A percentile compares a stretch with the other conserved stretches of the same genome.
Evolutionary conservation across 306 rosid genomes (phyloP).

Genomic region (Pyrus bretschneideri): DNA sequence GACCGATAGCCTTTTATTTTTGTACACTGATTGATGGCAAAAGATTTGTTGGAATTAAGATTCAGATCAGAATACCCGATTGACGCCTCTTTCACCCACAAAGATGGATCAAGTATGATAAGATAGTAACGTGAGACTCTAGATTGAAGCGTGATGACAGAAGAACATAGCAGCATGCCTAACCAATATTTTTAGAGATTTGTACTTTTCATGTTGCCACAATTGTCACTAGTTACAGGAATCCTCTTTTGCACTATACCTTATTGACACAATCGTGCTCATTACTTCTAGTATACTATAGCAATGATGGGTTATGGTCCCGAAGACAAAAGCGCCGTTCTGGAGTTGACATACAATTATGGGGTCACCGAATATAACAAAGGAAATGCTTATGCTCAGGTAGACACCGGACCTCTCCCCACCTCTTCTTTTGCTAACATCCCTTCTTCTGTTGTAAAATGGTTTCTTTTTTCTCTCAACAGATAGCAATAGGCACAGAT

Average conservation of each 20-base stretch:
- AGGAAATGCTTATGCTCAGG: slow-evolving; percentile 96
- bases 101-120: too few species aligned
- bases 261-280: slow-evolving; percentile 8
- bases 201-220: neutral
- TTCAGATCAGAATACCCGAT: too few species aligned
- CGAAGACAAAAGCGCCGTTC: slow-evolving; percentile 68
- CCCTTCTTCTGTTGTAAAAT: slow-evolving; percentile 5
- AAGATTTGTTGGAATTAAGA: too few species aligned
- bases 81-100: too few species aligned
- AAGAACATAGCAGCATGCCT: too few species aligned
- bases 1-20: too few species aligned
- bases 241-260: neutral
- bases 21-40: too few species aligned
- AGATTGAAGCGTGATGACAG: too few species aligned
- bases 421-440: neutral
- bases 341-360: slow-evolving; percentile 86
- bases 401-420: slow-evolving; percentile 14
- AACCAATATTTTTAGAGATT: neutral
- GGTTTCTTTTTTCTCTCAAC: slow-evolving; percentile 16
- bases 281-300: slow-evolving; percentile 41
- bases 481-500: slow-evolving; percentile 92
- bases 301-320: slow-evolving; percentile 89
- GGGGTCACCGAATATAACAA: slow-evolving; percentile 75
- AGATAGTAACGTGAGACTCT: too few species aligned
- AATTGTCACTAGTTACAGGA: neutral